phyloP scores from a whole-genome alignment of 768 basidiomycete species.

The Boletus patriciae region DNA sequence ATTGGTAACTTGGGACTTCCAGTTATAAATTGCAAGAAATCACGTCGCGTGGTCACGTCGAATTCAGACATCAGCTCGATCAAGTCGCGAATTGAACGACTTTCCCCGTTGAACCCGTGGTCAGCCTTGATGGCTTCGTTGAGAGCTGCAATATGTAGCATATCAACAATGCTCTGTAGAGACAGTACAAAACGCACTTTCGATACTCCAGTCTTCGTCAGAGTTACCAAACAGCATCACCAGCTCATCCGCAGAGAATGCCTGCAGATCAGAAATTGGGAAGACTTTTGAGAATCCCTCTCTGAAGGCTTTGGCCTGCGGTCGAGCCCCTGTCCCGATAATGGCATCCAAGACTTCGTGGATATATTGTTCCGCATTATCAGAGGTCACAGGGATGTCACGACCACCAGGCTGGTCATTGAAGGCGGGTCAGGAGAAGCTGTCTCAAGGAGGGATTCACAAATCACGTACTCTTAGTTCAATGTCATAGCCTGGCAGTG shows the following conservation, averaged over 20 bases:
- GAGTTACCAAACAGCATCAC: conserved; percentile 94
- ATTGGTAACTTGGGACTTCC: conserved; percentile 97
- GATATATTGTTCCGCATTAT: conserved; percentile 90
- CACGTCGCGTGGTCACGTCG: conserved; percentile 69
- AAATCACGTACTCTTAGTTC: conserved; percentile 69
- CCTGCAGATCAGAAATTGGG: conserved; percentile 84
- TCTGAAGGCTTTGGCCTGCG: conserved; percentile 87
- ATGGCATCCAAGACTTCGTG: conserved; percentile 85
- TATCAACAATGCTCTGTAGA: background rate
- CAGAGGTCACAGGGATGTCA: conserved; percentile 76
- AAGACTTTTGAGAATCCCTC: conserved; percentile 97
- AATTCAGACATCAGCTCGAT: conserved; percentile 85
- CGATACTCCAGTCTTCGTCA: conserved; percentile 95
- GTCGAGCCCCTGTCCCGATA: conserved; percentile 72
- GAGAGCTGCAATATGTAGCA: conserved; percentile 54
- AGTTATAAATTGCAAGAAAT: conserved; percentile 95
- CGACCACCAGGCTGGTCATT: conserved; percentile 67
- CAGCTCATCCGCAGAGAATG: conserved; percentile 94
- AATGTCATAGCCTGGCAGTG: conserved; percentile 92
- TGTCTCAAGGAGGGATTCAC: background rate
- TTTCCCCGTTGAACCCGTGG: conserved; percentile 96
- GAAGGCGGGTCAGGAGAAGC: background rate
- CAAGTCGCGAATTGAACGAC: conserved; percentile 84
- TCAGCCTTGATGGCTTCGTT: conserved; percentile 93
- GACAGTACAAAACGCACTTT: conserved; percentile 59